These are phyloP conservation scores for Boletus reticulatus DNA, from an alignment of 768 basidiomycete species.

Conservation along the genomic window DNA sequence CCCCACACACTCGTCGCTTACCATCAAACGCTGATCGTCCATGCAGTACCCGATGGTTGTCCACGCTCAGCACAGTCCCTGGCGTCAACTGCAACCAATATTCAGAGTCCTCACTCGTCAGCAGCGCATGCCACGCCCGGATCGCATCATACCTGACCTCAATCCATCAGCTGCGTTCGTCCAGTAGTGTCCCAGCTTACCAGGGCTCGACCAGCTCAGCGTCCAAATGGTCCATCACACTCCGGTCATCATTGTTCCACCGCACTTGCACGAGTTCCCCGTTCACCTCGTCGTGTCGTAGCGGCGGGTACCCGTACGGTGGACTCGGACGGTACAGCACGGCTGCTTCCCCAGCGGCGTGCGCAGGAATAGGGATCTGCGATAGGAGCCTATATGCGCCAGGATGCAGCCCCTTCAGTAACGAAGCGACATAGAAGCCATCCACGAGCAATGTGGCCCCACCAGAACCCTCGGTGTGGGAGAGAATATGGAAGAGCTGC, in stretches of 20 bases:
- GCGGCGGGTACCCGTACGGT: conserved; percentile 60
- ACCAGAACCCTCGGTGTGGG: conserved; percentile 75
- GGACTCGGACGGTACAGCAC: conserved; percentile 59
- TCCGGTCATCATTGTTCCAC: conserved; percentile 96
- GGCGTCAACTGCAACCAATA: conserved; percentile 90
- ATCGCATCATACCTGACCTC: conserved; percentile 72
- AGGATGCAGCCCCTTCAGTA: conserved; percentile 72
- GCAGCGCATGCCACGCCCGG: conserved; percentile 67
- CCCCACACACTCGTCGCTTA: conserved; percentile 90
- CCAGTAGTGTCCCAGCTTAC: conserved; percentile 32
- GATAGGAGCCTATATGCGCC: conserved; percentile 69
- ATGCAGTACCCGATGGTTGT: conserved; percentile 93
- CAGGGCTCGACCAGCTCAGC: conserved; percentile 70
- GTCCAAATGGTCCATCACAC: conserved; percentile 64
- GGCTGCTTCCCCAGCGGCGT: conserved; percentile 80
- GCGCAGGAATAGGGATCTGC: conserved; percentile 66
- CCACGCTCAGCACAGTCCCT: conserved; percentile 87
- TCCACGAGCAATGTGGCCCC: conserved; percentile 93
- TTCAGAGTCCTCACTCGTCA: conserved; percentile 81
- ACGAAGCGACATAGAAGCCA: conserved; percentile 87
- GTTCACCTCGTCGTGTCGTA: conserved; percentile 59
- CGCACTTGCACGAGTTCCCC: conserved; percentile 73
- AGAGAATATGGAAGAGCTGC: conserved; percentile 93
- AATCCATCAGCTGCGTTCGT: not conserved
- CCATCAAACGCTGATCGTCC: conserved; percentile 92